Evolutionary conservation across 2,329 filamentous ascomycete genomes (phyloP).

Genomic region (Fusarium multiceps): DNA sequence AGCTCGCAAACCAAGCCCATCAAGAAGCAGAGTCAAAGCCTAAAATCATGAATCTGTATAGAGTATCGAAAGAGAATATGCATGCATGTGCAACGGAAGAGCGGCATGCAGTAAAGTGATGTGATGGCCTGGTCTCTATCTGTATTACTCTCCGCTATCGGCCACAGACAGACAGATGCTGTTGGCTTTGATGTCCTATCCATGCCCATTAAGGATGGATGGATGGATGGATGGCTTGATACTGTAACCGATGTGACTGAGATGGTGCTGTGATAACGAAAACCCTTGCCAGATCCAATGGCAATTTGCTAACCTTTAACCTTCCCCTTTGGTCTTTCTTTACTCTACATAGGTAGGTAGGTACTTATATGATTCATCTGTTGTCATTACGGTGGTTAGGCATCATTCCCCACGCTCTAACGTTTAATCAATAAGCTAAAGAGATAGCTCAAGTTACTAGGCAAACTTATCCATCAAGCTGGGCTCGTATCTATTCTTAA

Average conservation of each 20-base stretch:
- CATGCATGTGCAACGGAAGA: not conserved
- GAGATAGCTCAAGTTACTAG: not conserved
- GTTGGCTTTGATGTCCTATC: not conserved
- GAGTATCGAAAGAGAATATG: not conserved
- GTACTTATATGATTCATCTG: not conserved
- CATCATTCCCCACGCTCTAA: not conserved
- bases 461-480: not conserved
- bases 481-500: not conserved
- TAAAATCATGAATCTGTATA: not conserved
- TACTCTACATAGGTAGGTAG: not conserved
- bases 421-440: not conserved
- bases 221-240: not conserved
- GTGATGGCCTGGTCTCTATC: not conserved
- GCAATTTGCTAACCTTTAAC: not conserved
- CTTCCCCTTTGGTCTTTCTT: not conserved
- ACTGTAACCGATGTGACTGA: not conserved
- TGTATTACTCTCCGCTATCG: not conserved
- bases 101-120: not conserved
- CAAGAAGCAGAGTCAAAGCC: not conserved
- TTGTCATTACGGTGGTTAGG: not conserved
- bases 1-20: conserved; percentile 7
- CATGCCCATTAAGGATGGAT: not conserved
- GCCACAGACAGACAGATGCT: not conserved
- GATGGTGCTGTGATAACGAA: not conserved
- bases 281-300: not conserved